A percentile compares a stretch with the other conserved stretches of the same genome.
phyloP scores from a whole-genome alignment of 106 monocot genomes.

The Phalaenopsis aphrodite region DNA sequence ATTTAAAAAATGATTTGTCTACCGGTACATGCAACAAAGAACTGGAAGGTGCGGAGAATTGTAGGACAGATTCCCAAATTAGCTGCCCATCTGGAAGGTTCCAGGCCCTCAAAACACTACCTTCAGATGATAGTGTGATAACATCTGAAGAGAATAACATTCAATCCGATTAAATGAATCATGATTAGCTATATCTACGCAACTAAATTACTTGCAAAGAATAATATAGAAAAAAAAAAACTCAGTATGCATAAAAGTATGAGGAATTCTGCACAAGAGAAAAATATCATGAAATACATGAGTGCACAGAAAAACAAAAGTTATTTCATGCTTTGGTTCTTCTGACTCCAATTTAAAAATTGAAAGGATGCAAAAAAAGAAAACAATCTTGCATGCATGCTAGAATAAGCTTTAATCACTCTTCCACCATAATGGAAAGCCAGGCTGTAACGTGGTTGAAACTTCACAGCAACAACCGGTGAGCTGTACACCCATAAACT shows the following conservation, averaged over 20 bases:
- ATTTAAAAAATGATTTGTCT: slow-evolving; percentile 13
- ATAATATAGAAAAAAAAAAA: not conserved
- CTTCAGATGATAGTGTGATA: slow-evolving; percentile 80
- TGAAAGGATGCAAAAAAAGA: no score
- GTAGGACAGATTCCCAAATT: slow-evolving; percentile 82
- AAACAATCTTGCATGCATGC: no score
- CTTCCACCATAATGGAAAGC: no score
- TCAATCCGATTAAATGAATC: not conserved
- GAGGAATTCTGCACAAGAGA: not conserved
- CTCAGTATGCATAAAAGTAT: not conserved
- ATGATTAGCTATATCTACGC: not conserved
- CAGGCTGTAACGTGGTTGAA: no score
- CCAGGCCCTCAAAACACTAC: slow-evolving; percentile 88
- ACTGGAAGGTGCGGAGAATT: slow-evolving; percentile 40
- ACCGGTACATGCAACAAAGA: slow-evolving; percentile 68
- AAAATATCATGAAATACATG: not conserved
- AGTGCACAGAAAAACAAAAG: not conserved
- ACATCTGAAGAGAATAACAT: slow-evolving; percentile 50
- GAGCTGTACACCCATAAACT: no score
- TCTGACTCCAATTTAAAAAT: not conserved
- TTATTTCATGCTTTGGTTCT: not conserved
- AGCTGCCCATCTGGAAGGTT: slow-evolving; percentile 99
- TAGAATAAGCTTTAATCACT: no score
- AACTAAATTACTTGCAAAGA: not conserved
- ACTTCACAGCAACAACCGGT: no score